Evolutionary conservation across 306 rosid genomes (phyloP).

Genomic region (Benincasa hispida): DNA sequence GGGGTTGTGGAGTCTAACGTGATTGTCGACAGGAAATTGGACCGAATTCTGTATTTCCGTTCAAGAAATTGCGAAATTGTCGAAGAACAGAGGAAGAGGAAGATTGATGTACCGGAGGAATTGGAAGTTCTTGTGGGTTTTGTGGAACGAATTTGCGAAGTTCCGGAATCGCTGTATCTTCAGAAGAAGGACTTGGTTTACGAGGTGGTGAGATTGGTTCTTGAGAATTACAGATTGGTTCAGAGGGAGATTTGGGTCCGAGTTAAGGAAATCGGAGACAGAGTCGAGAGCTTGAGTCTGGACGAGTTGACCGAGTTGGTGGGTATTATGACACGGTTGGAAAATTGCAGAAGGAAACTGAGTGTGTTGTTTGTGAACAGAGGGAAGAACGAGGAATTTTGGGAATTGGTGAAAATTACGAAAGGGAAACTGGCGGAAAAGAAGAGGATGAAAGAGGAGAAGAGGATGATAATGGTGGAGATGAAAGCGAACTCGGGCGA

Average conservation of each 20-base stretch:
- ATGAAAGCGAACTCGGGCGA: conserved; percentile 9
- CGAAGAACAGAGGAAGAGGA: conserved; percentile 11
- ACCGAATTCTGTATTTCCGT: conserved; percentile 15
- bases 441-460: conserved; percentile 30
- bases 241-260: conserved; percentile 38
- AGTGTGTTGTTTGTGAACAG: conserved; percentile 44
- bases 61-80: background rate
- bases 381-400: conserved; percentile 32
- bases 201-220: conserved; percentile 39
- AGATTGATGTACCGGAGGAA: conserved; percentile 26
- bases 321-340: conserved; percentile 21
- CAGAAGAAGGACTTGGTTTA: conserved; percentile 49
- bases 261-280: conserved; percentile 21
- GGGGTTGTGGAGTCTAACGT: conserved; percentile 40
- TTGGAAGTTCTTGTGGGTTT: conserved; percentile 35
- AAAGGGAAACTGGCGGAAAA: conserved; percentile 15
- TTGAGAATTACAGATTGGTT: conserved; percentile 52
- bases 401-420: conserved; percentile 40
- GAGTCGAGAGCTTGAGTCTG: conserved; percentile 20
- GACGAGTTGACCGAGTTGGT: conserved; percentile 43
- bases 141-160: conserved; percentile 26
- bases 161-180: conserved; percentile 40
- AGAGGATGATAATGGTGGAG: conserved; percentile 28
- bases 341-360: conserved; percentile 29
- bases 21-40: conserved; percentile 28